phyloP scores from a whole-genome alignment of 371 early-diverging fungal genomes.

The Mortierella sp. region DNA sequence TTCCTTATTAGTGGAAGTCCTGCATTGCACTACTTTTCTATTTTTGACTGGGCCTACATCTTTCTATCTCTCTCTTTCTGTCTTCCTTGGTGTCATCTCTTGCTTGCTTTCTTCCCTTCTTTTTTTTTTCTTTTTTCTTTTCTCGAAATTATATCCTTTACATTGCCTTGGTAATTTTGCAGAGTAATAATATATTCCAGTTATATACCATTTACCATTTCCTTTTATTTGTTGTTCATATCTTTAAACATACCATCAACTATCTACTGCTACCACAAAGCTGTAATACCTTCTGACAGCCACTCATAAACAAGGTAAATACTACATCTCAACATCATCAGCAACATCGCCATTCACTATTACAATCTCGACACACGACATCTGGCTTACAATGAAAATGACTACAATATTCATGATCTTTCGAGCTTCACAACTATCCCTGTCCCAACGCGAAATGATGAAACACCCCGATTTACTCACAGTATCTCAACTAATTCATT shows the following conservation, averaged over 20 bases:
- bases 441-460: not conserved
- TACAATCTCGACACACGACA: too few species aligned
- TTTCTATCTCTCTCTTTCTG: not conserved
- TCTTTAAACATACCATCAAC: not conserved
- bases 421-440: not conserved
- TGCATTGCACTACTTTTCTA: not conserved
- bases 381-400: too few species aligned
- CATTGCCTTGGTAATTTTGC: not conserved
- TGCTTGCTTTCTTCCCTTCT: not conserved
- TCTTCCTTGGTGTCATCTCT: not conserved
- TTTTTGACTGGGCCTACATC: not conserved
- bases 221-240: not conserved
- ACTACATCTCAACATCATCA: not conserved
- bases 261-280: too few species aligned
- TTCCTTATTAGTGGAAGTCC: slow-evolving; percentile 1
- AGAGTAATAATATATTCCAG: not conserved
- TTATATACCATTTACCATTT: not conserved
- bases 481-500: not conserved
- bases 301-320: not conserved
- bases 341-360: not conserved
- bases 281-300: too few species aligned
- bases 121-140: not conserved
- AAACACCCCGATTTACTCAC: not conserved
- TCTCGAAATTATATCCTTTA: too few species aligned
- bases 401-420: not conserved